These are phyloP conservation scores for Stropharia rugosoannulata DNA, from an alignment of 768 basidiomycete genomes.

Conservation along the genomic window DNA sequence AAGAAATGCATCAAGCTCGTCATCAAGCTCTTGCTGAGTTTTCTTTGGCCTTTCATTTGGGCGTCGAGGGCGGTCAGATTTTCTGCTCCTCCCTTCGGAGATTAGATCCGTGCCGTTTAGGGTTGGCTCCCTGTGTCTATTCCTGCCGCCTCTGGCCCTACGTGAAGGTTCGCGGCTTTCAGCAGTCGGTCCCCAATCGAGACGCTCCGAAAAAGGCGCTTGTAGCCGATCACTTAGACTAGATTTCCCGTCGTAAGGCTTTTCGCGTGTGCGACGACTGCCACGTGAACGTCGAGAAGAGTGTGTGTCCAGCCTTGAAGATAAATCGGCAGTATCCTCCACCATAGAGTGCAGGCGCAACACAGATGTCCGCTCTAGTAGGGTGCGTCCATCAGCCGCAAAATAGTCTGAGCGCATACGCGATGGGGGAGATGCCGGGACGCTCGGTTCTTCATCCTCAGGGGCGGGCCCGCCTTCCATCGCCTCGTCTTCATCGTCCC, in stretches of 20 bases:
- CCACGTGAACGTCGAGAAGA: slow-evolving; percentile 39
- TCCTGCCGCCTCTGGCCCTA: slow-evolving; percentile 1
- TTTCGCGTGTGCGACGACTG: slow-evolving; percentile 9
- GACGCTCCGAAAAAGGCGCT: slow-evolving; percentile 12
- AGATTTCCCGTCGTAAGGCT: not conserved
- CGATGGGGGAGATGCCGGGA: slow-evolving; percentile 44
- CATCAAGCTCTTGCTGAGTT: slow-evolving; percentile 78
- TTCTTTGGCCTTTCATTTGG: slow-evolving; percentile 43
- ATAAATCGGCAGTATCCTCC: slow-evolving; percentile 29
- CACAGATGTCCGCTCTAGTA: slow-evolving; percentile 55
- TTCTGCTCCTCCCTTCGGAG: slow-evolving; percentile 16
- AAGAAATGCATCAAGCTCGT: slow-evolving; percentile 79
- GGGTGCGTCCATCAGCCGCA: slow-evolving; percentile 44
- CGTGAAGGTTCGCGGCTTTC: slow-evolving; percentile 3
- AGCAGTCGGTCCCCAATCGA: slow-evolving; percentile 20
- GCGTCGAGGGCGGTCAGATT: slow-evolving; percentile 24
- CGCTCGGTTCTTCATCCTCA: slow-evolving; percentile 8
- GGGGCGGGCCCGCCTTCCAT: not conserved
- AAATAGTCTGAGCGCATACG: slow-evolving; percentile 73
- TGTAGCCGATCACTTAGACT: slow-evolving; percentile 14
- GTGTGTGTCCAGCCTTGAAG: slow-evolving; percentile 44
- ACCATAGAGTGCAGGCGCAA: slow-evolving; percentile 37
- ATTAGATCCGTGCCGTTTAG: slow-evolving; percentile 8
- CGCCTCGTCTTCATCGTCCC: slow-evolving; percentile 34
- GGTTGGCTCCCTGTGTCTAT: slow-evolving; percentile 1